phyloP scores from a whole-genome alignment of 2,329 filamentous ascomycete species.

The Colletotrichum tropicale region DNA sequence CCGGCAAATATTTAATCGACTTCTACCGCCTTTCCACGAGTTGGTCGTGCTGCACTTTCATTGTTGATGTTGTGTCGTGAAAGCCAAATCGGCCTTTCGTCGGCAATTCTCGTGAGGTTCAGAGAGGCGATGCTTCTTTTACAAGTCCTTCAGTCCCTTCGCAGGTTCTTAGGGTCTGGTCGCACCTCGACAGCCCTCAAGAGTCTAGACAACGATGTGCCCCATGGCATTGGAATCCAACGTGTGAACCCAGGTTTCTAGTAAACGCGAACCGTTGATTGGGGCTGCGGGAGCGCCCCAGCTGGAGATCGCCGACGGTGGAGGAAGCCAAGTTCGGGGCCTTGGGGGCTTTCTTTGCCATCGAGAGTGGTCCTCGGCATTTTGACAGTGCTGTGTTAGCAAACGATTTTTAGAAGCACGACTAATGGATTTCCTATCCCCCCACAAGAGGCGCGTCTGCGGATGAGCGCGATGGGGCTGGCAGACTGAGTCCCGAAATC shows the following conservation, averaged over 20 bases:
- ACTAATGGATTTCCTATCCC: conserved; percentile 5
- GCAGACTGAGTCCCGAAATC: neutral
- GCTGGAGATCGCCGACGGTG: neutral
- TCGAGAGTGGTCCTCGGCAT: neutral
- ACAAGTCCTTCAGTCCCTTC: neutral
- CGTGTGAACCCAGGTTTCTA: neutral
- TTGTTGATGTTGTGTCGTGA: neutral
- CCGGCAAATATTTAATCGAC: neutral
- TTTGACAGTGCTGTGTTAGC: conserved; percentile 6
- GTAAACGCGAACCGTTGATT: neutral
- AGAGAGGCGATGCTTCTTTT: neutral
- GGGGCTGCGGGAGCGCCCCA: neutral
- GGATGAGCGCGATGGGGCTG: conserved; percentile 1
- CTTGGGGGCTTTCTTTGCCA: neutral
- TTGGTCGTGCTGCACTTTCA: neutral
- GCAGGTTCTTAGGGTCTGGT: neutral
- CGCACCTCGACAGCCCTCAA: neutral
- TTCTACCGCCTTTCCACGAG: neutral
- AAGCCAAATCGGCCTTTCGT: neutral
- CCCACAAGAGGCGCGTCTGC: conserved; percentile 8
- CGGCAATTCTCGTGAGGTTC: neutral
- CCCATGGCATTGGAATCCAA: neutral
- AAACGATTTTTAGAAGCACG: neutral
- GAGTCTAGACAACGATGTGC: neutral
- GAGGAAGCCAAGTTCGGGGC: conserved; percentile 10